These are phyloP conservation scores for Alloteropsis angusta DNA, from an alignment of 202 grass and related monocot species.

Conservation along the genomic window DNA sequence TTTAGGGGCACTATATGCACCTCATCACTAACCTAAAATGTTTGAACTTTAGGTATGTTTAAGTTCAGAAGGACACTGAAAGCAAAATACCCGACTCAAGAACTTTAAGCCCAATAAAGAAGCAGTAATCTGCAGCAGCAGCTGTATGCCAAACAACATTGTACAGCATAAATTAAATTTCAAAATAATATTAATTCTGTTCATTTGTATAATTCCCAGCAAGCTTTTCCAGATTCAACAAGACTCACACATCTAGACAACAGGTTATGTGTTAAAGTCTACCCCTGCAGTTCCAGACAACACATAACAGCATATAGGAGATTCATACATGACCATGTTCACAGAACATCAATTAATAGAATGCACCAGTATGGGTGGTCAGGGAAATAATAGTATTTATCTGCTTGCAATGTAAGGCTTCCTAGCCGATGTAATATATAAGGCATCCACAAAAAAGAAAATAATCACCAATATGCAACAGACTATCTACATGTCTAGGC, in stretches of 20 bases:
- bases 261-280: neutral
- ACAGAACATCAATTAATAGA: neutral
- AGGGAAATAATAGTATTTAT: neutral
- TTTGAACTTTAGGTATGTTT: neutral
- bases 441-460: neutral
- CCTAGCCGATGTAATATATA: neutral
- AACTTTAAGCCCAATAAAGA: neutral
- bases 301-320: neutral
- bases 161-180: neutral
- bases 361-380: neutral
- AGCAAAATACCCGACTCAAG: neutral
- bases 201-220: conserved; percentile 22
- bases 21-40: neutral
- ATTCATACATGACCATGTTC: neutral
- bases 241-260: neutral
- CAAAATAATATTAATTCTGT: neutral
- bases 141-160: neutral
- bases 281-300: neutral
- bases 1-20: neutral
- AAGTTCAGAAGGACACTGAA: neutral
- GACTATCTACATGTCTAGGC: neutral
- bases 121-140: neutral
- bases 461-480: neutral
- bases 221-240: neutral
- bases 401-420: neutral